A percentile compares a stretch with the other conserved stretches of the same genome.
Evolutionary conservation across 73 alveolate species (phyloP).

Genomic region (Paramecium primaurelia): DNA sequence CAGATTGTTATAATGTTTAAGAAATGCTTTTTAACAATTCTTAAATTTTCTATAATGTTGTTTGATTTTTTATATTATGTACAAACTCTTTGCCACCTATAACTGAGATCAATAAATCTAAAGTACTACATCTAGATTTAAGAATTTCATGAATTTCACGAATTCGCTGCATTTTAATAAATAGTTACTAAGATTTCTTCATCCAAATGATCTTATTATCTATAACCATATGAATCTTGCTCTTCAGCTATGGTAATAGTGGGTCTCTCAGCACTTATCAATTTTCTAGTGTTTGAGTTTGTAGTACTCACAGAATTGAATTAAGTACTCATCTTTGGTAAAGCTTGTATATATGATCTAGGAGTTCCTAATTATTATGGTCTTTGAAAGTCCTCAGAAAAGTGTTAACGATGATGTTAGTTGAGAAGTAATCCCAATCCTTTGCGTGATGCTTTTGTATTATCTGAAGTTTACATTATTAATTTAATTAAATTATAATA

Average conservation of each 20-base stretch:
- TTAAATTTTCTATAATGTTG: slow-evolving; percentile 29
- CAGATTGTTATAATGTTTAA: slow-evolving; percentile 32
- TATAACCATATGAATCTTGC: neutral
- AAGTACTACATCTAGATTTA: neutral
- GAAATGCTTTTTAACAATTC: slow-evolving; percentile 42
- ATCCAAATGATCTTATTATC: neutral
- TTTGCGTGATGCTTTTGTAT: neutral
- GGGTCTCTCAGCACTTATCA: slow-evolving; percentile 34
- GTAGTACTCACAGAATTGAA: slow-evolving; percentile 11
- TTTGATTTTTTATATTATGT: slow-evolving; percentile 38
- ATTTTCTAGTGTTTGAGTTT: slow-evolving; percentile 14
- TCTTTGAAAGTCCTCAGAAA: neutral
- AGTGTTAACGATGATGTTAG: neutral
- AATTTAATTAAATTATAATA: neutral
- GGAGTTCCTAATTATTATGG: slow-evolving; percentile 23
- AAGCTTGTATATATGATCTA: neutral
- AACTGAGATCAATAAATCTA: neutral
- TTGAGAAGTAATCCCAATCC: slow-evolving; percentile 17
- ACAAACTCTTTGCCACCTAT: slow-evolving; percentile 26
- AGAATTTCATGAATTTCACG: neutral
- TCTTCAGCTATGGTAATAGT: slow-evolving; percentile 7
- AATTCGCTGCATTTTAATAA: neutral
- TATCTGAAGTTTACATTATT: neutral
- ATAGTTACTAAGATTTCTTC: neutral
- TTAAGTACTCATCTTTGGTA: slow-evolving; percentile 13